Conservation (phyloP, 768 basidiomycete species). For the Exsudoporus frostii region DNA sequence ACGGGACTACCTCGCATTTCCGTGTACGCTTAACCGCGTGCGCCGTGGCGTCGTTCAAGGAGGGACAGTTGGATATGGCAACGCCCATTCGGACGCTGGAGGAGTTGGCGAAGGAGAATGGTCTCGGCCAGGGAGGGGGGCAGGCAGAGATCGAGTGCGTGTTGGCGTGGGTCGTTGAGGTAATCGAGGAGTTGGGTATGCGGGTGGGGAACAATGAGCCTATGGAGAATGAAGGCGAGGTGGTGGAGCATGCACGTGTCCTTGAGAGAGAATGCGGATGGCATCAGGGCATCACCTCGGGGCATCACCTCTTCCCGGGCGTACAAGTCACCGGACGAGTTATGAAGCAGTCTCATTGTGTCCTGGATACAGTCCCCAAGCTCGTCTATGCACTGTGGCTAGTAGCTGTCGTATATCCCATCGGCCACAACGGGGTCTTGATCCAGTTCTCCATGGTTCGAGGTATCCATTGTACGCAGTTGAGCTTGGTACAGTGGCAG, state of each 20-base stretch:
- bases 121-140: conserved; percentile 17
- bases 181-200: conserved; percentile 42
- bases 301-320: neutral
- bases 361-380: conserved; percentile 42
- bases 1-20: neutral
- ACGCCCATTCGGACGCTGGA: conserved; percentile 39
- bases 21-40: conserved; percentile 3
- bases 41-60: neutral
- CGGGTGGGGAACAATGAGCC: neutral
- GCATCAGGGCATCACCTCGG: neutral
- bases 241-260: neutral
- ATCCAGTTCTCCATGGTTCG: too few species aligned
- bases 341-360: conserved; percentile 38
- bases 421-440: too few species aligned
- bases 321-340: conserved; percentile 15
- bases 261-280: conserved; percentile 5
- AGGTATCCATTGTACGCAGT: too few species aligned
- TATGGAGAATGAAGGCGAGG: neutral
- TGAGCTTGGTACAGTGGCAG: too few species aligned
- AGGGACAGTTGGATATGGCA: conserved; percentile 38
- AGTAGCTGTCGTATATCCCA: too few species aligned
- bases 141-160: conserved; percentile 36
- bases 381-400: too few species aligned
- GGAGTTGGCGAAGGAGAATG: conserved; percentile 34
- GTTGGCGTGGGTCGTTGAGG: conserved; percentile 53